These are phyloP conservation scores for Cudoniella acicularis DNA, from an alignment of 495 filamentous ascomycete species.

Conservation along the genomic window DNA sequence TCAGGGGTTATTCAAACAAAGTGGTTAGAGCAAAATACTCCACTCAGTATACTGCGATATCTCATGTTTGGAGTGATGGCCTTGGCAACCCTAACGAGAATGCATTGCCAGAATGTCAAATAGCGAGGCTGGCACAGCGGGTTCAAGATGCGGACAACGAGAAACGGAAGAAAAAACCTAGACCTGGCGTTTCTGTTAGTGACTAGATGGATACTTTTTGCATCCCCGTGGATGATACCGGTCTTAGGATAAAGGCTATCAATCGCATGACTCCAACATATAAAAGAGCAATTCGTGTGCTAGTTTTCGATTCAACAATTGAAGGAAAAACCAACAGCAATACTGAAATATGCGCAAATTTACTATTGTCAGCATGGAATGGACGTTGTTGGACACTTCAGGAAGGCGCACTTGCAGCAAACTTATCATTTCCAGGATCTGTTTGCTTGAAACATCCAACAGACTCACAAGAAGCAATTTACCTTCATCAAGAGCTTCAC, in stretches of 20 bases:
- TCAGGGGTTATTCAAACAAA: no score
- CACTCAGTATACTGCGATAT: neutral
- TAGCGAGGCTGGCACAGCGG: neutral
- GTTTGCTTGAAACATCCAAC: no score
- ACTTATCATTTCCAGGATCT: neutral
- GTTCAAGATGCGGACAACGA: neutral
- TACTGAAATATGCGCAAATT: neutral
- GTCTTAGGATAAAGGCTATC: neutral
- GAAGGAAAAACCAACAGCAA: neutral
- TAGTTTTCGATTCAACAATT: neutral
- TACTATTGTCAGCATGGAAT: neutral
- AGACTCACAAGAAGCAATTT: neutral
- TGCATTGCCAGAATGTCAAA: neutral
- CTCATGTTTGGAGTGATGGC: neutral
- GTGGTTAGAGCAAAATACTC: neutral
- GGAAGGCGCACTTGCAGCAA: neutral
- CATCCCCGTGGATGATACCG: neutral
- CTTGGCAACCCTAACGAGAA: neutral
- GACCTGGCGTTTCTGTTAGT: no score
- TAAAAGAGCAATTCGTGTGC: neutral
- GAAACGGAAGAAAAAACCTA: no score
- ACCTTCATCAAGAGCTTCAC: neutral
- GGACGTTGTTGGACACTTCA: neutral
- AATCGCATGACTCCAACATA: neutral
- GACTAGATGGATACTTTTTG: neutral